Evolutionary conservation across 257 asterid species (phyloP).

Genomic region (Cynanchum wilfordii): DNA sequence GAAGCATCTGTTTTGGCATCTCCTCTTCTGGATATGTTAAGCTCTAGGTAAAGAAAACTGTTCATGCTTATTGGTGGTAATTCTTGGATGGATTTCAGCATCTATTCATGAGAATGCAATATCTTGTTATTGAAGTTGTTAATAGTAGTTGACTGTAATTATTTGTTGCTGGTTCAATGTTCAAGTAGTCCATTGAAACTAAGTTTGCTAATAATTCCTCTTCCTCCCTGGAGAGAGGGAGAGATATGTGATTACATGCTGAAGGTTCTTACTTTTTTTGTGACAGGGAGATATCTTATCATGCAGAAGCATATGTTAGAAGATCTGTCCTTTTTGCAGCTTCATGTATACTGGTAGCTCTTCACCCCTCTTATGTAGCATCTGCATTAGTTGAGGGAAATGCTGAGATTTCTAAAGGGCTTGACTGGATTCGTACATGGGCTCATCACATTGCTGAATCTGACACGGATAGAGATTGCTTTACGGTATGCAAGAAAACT

Average conservation of each 20-base stretch:
- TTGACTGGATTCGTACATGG: constrained; percentile 85
- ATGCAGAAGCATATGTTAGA: constrained; percentile 82
- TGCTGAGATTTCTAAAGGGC: constrained; percentile 62
- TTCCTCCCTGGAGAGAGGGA: not conserved
- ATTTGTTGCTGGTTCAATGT: not conserved
- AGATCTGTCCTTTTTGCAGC: constrained; percentile 89
- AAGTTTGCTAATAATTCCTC: not conserved
- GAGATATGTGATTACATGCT: not conserved
- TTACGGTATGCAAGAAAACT: constrained; percentile 46
- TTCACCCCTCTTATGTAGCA: constrained; percentile 82
- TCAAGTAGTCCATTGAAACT: not conserved
- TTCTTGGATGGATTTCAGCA: not conserved
- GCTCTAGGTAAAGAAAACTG: constrained; percentile 50
- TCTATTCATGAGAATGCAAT: not conserved
- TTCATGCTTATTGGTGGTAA: not conserved
- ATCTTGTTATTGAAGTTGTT: not conserved
- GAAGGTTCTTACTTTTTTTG: constrained; percentile 18
- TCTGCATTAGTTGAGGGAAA: constrained; percentile 67
- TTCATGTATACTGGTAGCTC: constrained; percentile 71
- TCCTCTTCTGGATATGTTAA: constrained; percentile 82
- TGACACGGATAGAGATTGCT: constrained; percentile 85
- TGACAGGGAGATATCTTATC: constrained; percentile 69
- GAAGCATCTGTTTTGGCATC: constrained; percentile 87
- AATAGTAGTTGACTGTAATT: not conserved
- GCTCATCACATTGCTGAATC: constrained; percentile 77